Conservation (phyloP, 495 filamentous ascomycete species). For the Penicillium canescens region DNA sequence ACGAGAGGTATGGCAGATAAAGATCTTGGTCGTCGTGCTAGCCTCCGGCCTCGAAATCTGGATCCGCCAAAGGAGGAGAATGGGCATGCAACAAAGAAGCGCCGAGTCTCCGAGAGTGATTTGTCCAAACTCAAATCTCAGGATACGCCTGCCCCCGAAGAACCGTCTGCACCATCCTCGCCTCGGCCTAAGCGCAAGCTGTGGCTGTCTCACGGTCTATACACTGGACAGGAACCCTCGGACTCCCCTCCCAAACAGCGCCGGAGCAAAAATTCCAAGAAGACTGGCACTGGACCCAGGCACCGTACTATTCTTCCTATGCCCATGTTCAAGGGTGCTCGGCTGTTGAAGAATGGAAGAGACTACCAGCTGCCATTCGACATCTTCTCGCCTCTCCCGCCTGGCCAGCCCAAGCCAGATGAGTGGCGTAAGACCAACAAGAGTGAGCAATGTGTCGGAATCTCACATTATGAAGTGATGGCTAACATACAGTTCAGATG, state of each 20-base stretch:
- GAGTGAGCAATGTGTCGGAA: constrained; percentile 55
- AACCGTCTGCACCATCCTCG: constrained; percentile 34
- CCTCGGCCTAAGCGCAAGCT: constrained; percentile 55
- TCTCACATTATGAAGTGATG: not conserved
- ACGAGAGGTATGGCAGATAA: constrained; percentile 46
- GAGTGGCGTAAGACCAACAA: constrained; percentile 88
- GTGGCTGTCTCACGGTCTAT: constrained; percentile 83
- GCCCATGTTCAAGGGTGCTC: constrained; percentile 65
- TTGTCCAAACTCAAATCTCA: constrained; percentile 43
- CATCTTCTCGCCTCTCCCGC: constrained; percentile 80
- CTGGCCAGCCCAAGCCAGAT: constrained; percentile 84
- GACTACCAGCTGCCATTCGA: constrained; percentile 90
- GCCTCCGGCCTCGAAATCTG: constrained; percentile 39
- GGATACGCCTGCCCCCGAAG: constrained; percentile 33
- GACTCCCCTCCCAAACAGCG: constrained; percentile 65
- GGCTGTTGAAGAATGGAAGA: constrained; percentile 62
- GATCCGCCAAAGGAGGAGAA: constrained; percentile 33
- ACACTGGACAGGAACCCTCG: constrained; percentile 77
- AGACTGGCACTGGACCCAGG: constrained; percentile 41
- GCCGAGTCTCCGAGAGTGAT: constrained; percentile 51
- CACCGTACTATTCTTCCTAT: constrained; percentile 56
- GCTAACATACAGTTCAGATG: constrained; percentile 56
- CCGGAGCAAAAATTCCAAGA: constrained; percentile 50
- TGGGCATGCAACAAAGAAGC: constrained; percentile 46
- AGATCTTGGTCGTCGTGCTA: constrained; percentile 39